Evolutionary conservation across 176 grass and related monocot genomes (phyloP).

Genomic region (Cymbopogon citratus): DNA sequence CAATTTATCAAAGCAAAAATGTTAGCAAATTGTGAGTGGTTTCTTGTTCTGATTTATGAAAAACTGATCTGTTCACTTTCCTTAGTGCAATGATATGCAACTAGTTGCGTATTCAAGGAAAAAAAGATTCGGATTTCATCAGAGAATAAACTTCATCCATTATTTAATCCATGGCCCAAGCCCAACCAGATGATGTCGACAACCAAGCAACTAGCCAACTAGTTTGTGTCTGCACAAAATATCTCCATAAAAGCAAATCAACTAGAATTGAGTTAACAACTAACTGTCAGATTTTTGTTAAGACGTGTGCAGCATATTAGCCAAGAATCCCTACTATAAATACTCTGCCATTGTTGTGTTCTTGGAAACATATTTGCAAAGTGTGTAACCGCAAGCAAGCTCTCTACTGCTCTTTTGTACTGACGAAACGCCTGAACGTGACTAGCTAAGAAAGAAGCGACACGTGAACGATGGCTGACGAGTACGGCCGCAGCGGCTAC

Average conservation of each 20-base stretch:
- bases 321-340: conserved; percentile 28
- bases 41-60: too few relatives aligned
- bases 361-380: conserved; percentile 1
- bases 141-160: conserved; percentile 7
- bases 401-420: neutral
- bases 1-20: neutral
- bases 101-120: neutral
- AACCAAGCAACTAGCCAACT: conserved; percentile 8
- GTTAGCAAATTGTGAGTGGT: neutral
- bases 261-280: neutral
- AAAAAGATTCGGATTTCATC: neutral
- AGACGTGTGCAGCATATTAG: neutral
- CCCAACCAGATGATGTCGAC: neutral
- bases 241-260: neutral
- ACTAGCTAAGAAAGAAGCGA: neutral
- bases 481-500: conserved; percentile 31
- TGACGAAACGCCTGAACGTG: neutral
- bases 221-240: neutral
- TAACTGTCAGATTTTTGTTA: neutral
- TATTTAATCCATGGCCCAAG: neutral
- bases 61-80: neutral
- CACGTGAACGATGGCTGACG: conserved; percentile 32
- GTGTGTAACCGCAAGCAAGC: neutral
- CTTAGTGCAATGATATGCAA: neutral
- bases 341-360: conserved; percentile 13